Percentiles rank a stretch among this genome's conserved stretches.
Conservation (phyloP, 78 protist genomes). For the Paratrimastix pyriformis region DNA sequence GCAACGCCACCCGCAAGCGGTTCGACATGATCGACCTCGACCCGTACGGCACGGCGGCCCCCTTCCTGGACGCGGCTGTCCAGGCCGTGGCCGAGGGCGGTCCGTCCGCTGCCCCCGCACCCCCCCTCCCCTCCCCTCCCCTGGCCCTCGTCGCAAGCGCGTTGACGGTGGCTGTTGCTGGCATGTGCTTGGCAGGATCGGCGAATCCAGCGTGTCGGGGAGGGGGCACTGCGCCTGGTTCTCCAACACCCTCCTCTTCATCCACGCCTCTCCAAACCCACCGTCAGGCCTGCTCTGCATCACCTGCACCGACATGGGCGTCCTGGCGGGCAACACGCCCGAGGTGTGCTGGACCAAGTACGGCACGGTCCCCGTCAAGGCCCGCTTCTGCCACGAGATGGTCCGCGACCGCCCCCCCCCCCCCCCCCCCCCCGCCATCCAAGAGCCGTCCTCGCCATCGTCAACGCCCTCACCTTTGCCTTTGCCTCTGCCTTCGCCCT, state of each 20-base stretch:
- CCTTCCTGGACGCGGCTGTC: slow-evolving; percentile 87
- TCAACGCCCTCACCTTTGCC: no score
- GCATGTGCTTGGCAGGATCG: neutral
- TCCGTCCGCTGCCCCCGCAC: neutral
- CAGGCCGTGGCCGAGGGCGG: slow-evolving; percentile 73
- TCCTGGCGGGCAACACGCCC: slow-evolving; percentile 71
- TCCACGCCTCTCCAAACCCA: neutral
- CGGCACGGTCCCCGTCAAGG: slow-evolving; percentile 59
- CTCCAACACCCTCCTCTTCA: no score
- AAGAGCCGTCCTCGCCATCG: no score
- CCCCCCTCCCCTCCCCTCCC: slow-evolving; percentile 16
- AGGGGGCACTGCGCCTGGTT: no score
- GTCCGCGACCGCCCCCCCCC: slow-evolving; percentile 17
- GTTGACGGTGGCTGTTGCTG: neutral
- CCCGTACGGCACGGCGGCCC: slow-evolving; percentile 95
- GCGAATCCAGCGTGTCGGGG: no score
- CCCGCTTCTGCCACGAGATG: slow-evolving; percentile 79
- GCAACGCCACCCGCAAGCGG: neutral
- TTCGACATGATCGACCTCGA: slow-evolving; percentile 94
- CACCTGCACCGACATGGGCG: slow-evolving; percentile 91
- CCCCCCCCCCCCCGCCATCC: no score
- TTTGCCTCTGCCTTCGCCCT: neutral
- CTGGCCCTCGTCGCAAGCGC: neutral
- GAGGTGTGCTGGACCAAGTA: slow-evolving; percentile 86
- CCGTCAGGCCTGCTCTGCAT: slow-evolving; percentile 82